Base-by-base conservation (phyloP, 805 yeast species). In the Yarrowia deformans region DNA sequence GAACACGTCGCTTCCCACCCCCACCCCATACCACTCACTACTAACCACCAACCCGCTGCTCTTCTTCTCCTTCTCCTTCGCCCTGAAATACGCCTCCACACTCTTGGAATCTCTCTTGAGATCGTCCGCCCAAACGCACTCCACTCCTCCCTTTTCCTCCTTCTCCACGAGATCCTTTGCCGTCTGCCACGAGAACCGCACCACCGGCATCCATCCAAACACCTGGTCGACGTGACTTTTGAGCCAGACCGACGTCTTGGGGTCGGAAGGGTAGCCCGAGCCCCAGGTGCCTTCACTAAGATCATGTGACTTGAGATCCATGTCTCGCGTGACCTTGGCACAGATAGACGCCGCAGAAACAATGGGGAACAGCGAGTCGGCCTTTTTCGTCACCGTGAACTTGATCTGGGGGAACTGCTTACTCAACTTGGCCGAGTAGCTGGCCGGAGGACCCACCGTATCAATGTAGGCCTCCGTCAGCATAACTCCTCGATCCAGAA, bases 261-360 rank as follows among this genome's bases (percentile, higher is more conserved):
- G 96, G 78, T 95, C 99, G 3, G 93, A 85, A 0, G 99, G 98
- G 77, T 95, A 95, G 0, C 99, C 99, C 0, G 97, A 90, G 1
- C 99, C 99, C 80, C 88, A 87, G 39, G 78, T 80, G 46, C 75
- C 78, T 16, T 71, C 73, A 19, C 70, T 70, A 29, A 54, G 67
- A 55, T 60, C 69, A 56, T 73, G 70, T 9, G 52, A 52, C 56
- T 43, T 74, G 71, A 90, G 78, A 50, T 85, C 83, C 56, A 85
- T 78, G 77, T 95, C 99, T 75, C 99, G 84, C 0, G 98, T 93
- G 8, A 95, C 99, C 76, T 95, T 95, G 10, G 99, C 99, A 56
- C 93, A 93, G 60, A 95, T 91, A 23, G 97, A 90, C 0, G 99
- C 99, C 0, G 96, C 90, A 76, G 97, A 90, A 8, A 95, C 99